phyloP scores from a whole-genome alignment of 345 rosid genomes.

The Populus deltoides region DNA sequence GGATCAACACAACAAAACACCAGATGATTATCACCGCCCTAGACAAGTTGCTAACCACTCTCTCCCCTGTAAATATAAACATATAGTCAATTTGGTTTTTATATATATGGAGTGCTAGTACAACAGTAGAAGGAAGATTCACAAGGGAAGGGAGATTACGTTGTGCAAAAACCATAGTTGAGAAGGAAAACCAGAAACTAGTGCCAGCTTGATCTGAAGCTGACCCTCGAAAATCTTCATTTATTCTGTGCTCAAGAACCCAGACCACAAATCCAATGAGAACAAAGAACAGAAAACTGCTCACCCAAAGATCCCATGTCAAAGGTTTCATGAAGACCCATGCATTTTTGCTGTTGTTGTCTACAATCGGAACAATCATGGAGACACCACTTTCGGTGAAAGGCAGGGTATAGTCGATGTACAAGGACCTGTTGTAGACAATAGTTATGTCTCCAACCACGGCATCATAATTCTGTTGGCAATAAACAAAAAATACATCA shows the following conservation, averaged over 20 bases:
- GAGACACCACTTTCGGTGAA: constrained; percentile 64
- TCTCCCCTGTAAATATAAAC: constrained; percentile 47
- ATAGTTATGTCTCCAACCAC: constrained; percentile 70
- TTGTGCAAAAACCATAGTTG: constrained; percentile 58
- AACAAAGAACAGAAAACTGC: constrained; percentile 46
- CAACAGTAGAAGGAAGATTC: not conserved
- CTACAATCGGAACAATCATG: constrained; percentile 57
- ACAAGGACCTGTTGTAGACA: constrained; percentile 34
- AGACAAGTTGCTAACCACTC: constrained; percentile 46
- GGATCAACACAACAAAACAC: constrained; percentile 62
- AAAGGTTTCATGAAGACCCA: constrained; percentile 73
- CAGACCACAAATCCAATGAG: constrained; percentile 59
- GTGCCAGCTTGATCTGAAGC: constrained; percentile 41
- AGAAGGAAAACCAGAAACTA: constrained; percentile 71
- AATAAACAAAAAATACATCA: not conserved
- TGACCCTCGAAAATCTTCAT: constrained; percentile 62
- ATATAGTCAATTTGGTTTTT: not conserved
- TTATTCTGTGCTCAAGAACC: constrained; percentile 67
- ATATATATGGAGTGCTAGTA: no score
- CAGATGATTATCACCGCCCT: constrained; percentile 52
- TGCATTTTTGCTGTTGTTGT: constrained; percentile 34
- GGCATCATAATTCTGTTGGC: constrained; percentile 34
- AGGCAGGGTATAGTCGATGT: constrained; percentile 64
- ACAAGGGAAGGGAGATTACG: constrained; percentile 1
- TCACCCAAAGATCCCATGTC: constrained; percentile 59